These are phyloP conservation scores for Umbilicus rupestris DNA, from an alignment of 164 flowering plant genomes.

Conservation along the genomic window DNA sequence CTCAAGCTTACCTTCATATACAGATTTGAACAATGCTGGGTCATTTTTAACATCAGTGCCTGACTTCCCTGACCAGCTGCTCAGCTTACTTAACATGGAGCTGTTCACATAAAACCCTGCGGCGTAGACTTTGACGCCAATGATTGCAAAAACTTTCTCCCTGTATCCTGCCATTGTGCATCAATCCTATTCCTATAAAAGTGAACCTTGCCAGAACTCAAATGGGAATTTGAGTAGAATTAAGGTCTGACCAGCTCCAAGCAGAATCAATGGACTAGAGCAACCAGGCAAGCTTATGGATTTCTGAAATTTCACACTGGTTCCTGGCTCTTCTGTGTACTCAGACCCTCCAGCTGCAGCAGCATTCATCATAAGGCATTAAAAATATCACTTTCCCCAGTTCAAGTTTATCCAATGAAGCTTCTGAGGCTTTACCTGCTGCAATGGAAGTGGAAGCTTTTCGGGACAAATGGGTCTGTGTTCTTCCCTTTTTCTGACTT, in stretches of 20 bases:
- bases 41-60: background rate
- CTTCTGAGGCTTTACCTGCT: background rate
- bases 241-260: constrained; percentile 62
- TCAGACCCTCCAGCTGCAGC: background rate
- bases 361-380: background rate
- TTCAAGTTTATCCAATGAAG: no score
- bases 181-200: no score
- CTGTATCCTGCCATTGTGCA: background rate
- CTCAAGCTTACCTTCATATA: background rate
- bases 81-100: background rate
- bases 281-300: constrained; percentile 58
- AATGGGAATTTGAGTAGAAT: no score
- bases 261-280: constrained; percentile 40
- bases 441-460: background rate
- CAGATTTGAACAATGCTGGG: background rate
- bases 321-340: constrained; percentile 22
- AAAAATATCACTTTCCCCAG: no score
- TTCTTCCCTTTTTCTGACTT: background rate
- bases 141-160: background rate
- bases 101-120: background rate
- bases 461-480: background rate
- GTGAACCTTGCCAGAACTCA: no score
- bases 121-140: no score
- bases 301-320: constrained; percentile 61
- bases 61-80: background rate